Base-by-base conservation (phyloP, 257 asterid species). In the Solanum sitiens region DNA sequence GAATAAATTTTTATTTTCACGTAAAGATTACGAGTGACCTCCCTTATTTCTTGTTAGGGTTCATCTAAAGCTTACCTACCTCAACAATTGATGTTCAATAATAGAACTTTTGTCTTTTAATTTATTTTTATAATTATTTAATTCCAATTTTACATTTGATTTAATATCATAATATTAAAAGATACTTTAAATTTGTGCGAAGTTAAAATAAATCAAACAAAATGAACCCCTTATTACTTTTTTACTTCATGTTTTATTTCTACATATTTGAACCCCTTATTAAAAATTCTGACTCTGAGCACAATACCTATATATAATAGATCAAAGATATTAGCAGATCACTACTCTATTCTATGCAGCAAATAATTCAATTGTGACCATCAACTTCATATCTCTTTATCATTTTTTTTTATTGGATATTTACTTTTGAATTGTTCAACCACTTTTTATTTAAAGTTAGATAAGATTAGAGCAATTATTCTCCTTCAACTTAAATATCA, bases 131-230 rank as follows among this genome's bases (percentile, higher is more conserved):
- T 20, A 50, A 5, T 50, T 6, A 0, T 50, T 53, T 18, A 6
- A 53, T 53, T 53, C 18, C 0, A 53, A 53, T 1, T 16, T 53
- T 53, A 16, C 4, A 53, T 2, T 0, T 53, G 0, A 15, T 53
- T 53, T 16, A 16, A 53, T 18, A 53, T 2, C 0, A 56, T 7
- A 56, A 0, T 18, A 56, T 56, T 56, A 56, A 18, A 18, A 56
- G 2, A 2, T 7, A 1, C 0, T 35, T 35, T n/a, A n/a, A n/a
- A n/a, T n/a, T n/a, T n/a, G n/a, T n/a, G n/a, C n/a, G n/a, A n/a
- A n/a, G n/a, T n/a, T n/a, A n/a, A n/a, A n/a, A n/a, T n/a, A n/a
- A n/a, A n/a, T n/a, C n/a, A n/a, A n/a, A n/a, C n/a, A n/a, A n/a
- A n/a, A n/a, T n/a, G n/a, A n/a, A n/a, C n/a, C n/a, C n/a, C n/a